Base-by-base conservation (phyloP, 768 basidiomycete genomes). In the Xerocomellus intermedius region DNA sequence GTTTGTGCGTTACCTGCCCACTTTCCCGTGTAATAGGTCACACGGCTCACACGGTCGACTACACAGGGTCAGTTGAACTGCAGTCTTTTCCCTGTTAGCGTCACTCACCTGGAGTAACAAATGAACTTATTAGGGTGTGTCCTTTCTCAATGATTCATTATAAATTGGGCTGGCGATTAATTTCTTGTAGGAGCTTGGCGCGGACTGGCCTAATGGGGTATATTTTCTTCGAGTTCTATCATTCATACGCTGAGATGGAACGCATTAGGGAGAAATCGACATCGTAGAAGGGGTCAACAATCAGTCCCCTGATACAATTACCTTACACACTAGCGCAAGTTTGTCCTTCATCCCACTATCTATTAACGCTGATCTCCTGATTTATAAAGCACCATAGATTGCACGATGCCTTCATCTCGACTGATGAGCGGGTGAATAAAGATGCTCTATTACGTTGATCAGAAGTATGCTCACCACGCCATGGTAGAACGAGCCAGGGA, bases 221-320 rank as follows among this genome's bases (percentile, higher is more conserved):
- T 4, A 4, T 8, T 17, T 5, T 24, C 19, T 4, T 32, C 7
- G 37, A 24, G 5, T 37, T 4, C 19, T 9, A 19, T 37, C 3
- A 14, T 3, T 19, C n/a, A 19, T 21, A 2, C 4, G 16, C 38
- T 44, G 21, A 56, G 16, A 42, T 28, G 17, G 19, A 10, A 44
- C 36, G 12, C 7, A 5, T 38, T 22, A 70, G 69, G 69, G 70
- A 19, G 70, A 72, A 51, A 36, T 72, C 19, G 72, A 74, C 48
- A 73, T 73, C 8, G 21, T 74, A 10, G 73, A 74, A 37, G 74
- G 73, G 10, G 58, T 75, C 49, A 74, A 75, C 38, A 46, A 65
- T 36, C 56, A 65, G 32, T 38, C 56, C 10, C 61, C 70, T 0
- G 54, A 75, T 28, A 37, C 50, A 21, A 36, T 66, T 7, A 69